phyloP scores from a whole-genome alignment of 768 basidiomycete genomes.

The Leucogyrophana mollusca region DNA sequence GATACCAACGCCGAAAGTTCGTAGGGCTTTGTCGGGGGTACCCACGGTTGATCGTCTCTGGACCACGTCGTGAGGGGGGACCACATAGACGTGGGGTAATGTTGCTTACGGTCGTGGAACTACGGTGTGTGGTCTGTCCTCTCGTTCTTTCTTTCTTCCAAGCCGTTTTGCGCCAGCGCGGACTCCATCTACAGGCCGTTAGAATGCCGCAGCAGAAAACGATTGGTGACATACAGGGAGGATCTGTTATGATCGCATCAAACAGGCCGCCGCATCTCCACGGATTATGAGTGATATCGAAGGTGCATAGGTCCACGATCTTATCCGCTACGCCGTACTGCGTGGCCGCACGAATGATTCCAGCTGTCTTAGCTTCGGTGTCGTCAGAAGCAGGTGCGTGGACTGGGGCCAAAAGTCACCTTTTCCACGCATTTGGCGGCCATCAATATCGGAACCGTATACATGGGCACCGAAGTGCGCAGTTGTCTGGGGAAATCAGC shows the following conservation, averaged over 20 bases:
- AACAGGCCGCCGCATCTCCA: slow-evolving; percentile 89
- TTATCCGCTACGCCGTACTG: slow-evolving; percentile 78
- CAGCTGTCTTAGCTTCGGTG: slow-evolving; percentile 47
- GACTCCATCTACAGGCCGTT: slow-evolving; percentile 71
- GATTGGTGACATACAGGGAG: slow-evolving; percentile 67
- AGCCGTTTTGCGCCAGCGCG: slow-evolving; percentile 84
- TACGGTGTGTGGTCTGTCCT: slow-evolving; percentile 25
- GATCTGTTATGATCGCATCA: slow-evolving; percentile 93
- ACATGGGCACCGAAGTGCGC: slow-evolving; percentile 87
- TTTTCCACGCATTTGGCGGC: slow-evolving; percentile 95
- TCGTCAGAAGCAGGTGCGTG: slow-evolving; percentile 1
- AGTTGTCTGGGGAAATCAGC: slow-evolving; percentile 51
- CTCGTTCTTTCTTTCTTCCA: slow-evolving; percentile 57
- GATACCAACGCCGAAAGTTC: slow-evolving; percentile 80
- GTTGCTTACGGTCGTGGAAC: slow-evolving; percentile 44
- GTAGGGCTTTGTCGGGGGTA: slow-evolving; percentile 91
- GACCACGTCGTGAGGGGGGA: neutral
- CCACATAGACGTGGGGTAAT: neutral
- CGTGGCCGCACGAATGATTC: slow-evolving; percentile 74
- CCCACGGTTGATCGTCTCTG: slow-evolving; percentile 67
- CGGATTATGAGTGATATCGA: slow-evolving; percentile 89
- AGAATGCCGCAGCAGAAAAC: neutral
- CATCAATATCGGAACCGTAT: slow-evolving; percentile 95
- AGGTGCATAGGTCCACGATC: slow-evolving; percentile 84
- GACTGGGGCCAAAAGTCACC: slow-evolving; percentile 35